Evolutionary conservation across 1,284 basidiomycete genomes (phyloP).

Genomic region (Porodaedalea pini): DNA sequence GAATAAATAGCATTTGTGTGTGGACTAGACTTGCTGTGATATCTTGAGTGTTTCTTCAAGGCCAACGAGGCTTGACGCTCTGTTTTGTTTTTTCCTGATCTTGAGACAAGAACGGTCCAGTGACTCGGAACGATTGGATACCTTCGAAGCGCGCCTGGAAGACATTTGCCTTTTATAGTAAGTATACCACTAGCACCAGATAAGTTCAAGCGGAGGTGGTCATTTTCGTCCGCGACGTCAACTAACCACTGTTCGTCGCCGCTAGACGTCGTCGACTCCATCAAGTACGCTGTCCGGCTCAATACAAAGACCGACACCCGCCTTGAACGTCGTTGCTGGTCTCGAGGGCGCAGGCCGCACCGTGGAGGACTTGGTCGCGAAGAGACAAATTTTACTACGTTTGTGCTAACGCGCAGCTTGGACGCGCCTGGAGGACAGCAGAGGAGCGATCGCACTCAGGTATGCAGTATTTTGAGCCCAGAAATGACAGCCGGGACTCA

Average conservation of each 20-base stretch:
- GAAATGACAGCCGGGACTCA: neutral
- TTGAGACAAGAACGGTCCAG: neutral
- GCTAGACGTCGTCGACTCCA: neutral
- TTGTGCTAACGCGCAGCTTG: constrained; percentile 1
- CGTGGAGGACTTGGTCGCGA: constrained; percentile 2
- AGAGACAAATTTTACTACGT: constrained; percentile 1
- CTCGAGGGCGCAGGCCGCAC: constrained; percentile 10
- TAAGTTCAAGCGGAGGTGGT: neutral
- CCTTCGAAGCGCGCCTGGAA: neutral
- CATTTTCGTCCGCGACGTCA: neutral
- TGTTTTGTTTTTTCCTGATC: neutral
- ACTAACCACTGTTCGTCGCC: neutral
- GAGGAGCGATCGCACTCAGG: neutral
- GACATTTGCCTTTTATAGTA: neutral
- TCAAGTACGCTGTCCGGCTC: neutral
- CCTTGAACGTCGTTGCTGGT: neutral
- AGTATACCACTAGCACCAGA: neutral
- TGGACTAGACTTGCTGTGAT: no score
- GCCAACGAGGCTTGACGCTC: neutral
- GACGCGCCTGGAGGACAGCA: neutral
- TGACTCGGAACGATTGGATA: neutral
- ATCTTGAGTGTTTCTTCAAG: no score
- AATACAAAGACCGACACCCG: neutral
- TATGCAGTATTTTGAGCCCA: neutral
- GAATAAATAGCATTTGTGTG: neutral